Conservation (phyloP, 1,284 basidiomycete species). For the Trichosporon inkin region DNA sequence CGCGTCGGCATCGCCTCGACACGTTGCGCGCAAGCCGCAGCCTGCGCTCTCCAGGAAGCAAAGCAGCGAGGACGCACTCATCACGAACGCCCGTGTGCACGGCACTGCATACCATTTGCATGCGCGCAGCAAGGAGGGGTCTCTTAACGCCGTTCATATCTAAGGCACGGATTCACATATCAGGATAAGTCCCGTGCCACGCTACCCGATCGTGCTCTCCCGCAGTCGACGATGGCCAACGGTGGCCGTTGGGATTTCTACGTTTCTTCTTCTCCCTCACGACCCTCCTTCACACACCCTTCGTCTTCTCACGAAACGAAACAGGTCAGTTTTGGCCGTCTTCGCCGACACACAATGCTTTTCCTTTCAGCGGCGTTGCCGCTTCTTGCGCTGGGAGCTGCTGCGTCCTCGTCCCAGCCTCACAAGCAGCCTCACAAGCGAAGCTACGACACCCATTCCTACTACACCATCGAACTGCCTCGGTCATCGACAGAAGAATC, state of each 20-base stretch:
- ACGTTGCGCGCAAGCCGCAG: too few species aligned
- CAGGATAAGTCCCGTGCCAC: conserved; percentile 6
- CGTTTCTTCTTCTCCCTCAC: not conserved
- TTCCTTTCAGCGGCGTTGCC: conserved; percentile 15
- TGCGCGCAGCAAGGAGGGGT: too few species aligned
- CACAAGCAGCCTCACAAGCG: conserved; percentile 14
- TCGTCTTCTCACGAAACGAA: not conserved
- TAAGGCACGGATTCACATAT: conserved; percentile 5
- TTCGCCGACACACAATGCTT: conserved; percentile 12
- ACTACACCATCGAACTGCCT: conserved; percentile 53
- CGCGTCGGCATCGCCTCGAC: too few species aligned
- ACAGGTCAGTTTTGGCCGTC: not conserved
- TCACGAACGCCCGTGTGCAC: too few species aligned
- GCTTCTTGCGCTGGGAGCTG: conserved; percentile 19
- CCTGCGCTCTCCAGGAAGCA: too few species aligned
- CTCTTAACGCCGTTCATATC: conserved; percentile 4
- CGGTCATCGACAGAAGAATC: conserved; percentile 57
- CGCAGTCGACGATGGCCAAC: not conserved
- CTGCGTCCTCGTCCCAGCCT: conserved; percentile 16
- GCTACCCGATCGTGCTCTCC: not conserved
- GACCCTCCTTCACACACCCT: not conserved
- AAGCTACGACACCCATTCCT: conserved; percentile 73
- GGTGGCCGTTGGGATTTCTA: not conserved
- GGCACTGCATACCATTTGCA: too few species aligned
- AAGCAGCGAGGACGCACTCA: too few species aligned